Base-by-base conservation (phyloP, 306 rosid genomes). In the Coriaria nepalensis region DNA sequence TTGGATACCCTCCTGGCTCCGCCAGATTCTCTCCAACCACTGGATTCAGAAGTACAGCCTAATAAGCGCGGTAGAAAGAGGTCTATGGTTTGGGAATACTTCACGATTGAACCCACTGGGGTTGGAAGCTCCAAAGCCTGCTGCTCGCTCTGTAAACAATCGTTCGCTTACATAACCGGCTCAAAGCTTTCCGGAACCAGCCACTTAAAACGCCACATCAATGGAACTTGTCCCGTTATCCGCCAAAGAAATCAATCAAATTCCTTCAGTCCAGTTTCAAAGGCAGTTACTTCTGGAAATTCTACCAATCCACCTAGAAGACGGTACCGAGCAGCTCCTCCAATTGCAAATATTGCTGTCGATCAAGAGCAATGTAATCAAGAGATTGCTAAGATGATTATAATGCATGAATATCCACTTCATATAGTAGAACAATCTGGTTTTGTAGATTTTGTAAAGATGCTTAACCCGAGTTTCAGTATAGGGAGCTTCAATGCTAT, bases 401-500 rank as follows among this genome's bases (percentile, higher is more conserved):
- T 90, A 49, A 62, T 79, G 76, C 95, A 90, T 41, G 93, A 77
- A 47, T 84, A 88, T 71, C 93, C 95, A 50, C 97, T 84, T 65
- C 60, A 84, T 64, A 72, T 88, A 56, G 93, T 79, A 41, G 81
- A 84, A 55, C 95, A 88, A 46, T 70, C 59, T 15, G 87, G 93
- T 51, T 90, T 90, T 73, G 51, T 72, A 53, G 68, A 69, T 66
- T 78, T 84, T 50, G 72, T 67, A 4, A 79, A 34, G 49, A 62
- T 52, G 68, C 82, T 90, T 60, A 93, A 81, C 64, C 95, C 97
- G 7, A 81, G 73, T 72, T 90, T 78, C 69, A 81, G 35, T 46
- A 69, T 68, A 44, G 52, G 52, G 33, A 55, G 74, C 56, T 51
- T 67, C 29, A 51, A 59, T 13, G 64, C 76, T 20, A 62, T 90